Evolutionary conservation across 768 basidiomycete genomes (phyloP).

Genomic region (Atractiella rhizophila): DNA sequence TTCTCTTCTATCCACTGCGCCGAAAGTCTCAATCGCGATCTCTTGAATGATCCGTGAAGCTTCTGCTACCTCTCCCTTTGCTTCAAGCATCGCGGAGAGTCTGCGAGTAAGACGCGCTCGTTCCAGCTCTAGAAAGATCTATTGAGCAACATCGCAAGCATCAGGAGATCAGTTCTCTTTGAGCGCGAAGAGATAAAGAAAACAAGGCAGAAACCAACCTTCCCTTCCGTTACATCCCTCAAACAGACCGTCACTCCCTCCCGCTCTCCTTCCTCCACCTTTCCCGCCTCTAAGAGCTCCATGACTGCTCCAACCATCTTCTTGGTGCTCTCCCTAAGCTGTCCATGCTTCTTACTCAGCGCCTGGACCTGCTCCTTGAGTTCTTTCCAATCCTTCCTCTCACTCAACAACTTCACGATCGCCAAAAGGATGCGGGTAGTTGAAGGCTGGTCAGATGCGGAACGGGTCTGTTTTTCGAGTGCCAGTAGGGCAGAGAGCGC

Average conservation of each 20-base stretch:
- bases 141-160: background rate
- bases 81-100: slow-evolving; percentile 64
- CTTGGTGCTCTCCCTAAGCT: slow-evolving; percentile 69
- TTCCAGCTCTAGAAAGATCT: slow-evolving; percentile 94
- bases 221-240: slow-evolving; percentile 80
- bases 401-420: slow-evolving; percentile 43
- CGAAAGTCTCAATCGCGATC: slow-evolving; percentile 94
- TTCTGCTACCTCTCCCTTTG: slow-evolving; percentile 29
- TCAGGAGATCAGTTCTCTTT: background rate
- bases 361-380: slow-evolving; percentile 30
- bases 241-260: slow-evolving; percentile 58
- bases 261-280: slow-evolving; percentile 29
- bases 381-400: slow-evolving; percentile 33
- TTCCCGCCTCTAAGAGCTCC: slow-evolving; percentile 42
- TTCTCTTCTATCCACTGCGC: slow-evolving; percentile 88
- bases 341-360: slow-evolving; percentile 88
- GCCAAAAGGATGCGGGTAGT: slow-evolving; percentile 62
- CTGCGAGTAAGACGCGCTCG: slow-evolving; percentile 77
- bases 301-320: slow-evolving; percentile 73
- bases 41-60: slow-evolving; percentile 83
- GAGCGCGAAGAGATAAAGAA: background rate
- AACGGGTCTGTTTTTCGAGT: background rate
- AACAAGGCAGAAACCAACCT: slow-evolving; percentile 31
- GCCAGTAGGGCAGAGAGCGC: slow-evolving; percentile 30
- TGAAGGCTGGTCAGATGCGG: slow-evolving; percentile 73